Percentiles rank a stretch among this genome's conserved stretches.
Conservation (phyloP, 1,284 basidiomycete species). For the Sporisorium iseilematis-ciliati region DNA sequence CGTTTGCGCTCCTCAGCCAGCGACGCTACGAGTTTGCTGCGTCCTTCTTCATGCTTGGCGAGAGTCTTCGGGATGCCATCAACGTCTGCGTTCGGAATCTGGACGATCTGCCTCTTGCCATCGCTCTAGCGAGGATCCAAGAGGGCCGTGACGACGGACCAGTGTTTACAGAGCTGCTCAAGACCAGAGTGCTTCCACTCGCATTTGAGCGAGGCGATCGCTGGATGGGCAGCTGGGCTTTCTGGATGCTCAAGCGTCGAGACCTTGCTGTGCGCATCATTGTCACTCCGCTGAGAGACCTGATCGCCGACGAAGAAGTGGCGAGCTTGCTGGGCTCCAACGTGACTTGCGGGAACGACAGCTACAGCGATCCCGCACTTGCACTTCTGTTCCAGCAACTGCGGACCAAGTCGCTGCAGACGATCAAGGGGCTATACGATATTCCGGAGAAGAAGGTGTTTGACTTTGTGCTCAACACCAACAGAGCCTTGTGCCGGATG, state of each 20-base stretch:
- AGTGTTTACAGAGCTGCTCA: constrained; percentile 79
- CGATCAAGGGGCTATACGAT: constrained; percentile 88
- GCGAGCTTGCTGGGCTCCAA: constrained; percentile 19
- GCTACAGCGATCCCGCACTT: constrained; percentile 90
- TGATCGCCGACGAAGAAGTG: constrained; percentile 33
- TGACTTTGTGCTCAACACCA: constrained; percentile 92
- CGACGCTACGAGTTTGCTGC: constrained; percentile 77
- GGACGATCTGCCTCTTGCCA: constrained; percentile 87
- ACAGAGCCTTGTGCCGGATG: constrained; percentile 90
- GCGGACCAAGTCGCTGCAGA: constrained; percentile 87
- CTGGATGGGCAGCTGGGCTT: constrained; percentile 97
- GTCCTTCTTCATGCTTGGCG: constrained; percentile 94
- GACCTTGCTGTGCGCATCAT: constrained; percentile 88
- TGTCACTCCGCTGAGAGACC: constrained; percentile 70
- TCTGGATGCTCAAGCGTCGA: constrained; percentile 86
- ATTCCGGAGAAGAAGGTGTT: constrained; percentile 88
- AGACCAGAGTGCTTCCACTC: constrained; percentile 80
- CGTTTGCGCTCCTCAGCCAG: constrained; percentile 84
- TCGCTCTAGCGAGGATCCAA: constrained; percentile 87
- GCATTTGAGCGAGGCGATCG: constrained; percentile 88
- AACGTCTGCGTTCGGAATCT: constrained; percentile 90
- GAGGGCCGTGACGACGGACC: constrained; percentile 81
- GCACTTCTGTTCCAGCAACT: constrained; percentile 90
- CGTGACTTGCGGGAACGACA: constrained; percentile 79
- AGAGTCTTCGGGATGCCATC: constrained; percentile 88